These are phyloP conservation scores for Calonectria montana DNA, from an alignment of 2,329 filamentous ascomycete genomes.

Conservation along the genomic window DNA sequence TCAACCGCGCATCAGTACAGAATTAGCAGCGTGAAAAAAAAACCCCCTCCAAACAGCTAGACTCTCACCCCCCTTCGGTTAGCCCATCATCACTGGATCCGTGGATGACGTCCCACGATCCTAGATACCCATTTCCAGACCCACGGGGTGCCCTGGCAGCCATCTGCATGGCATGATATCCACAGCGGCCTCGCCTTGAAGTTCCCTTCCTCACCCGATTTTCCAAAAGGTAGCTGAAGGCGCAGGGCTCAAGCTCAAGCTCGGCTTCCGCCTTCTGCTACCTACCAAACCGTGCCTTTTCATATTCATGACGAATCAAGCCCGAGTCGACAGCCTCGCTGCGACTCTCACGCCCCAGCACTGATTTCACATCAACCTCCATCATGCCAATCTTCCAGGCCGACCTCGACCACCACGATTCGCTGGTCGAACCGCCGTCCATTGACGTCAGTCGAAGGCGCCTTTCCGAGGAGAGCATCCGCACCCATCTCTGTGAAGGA, in stretches of 20 bases:
- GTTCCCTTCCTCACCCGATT: conserved; percentile 7
- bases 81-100: conserved; percentile 35
- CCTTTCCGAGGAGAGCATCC: conserved; percentile 70
- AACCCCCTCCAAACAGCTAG: conserved; percentile 21
- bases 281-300: conserved; percentile 6
- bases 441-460: conserved; percentile 40
- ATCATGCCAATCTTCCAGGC: conserved; percentile 70
- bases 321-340: conserved; percentile 39
- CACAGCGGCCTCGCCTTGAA: conserved; percentile 30
- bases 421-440: conserved; percentile 39
- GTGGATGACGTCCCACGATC: conserved; percentile 41
- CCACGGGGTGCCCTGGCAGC: conserved; percentile 36
- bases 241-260: conserved; percentile 18
- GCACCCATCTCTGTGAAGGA: conserved; percentile 71
- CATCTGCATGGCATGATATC: conserved; percentile 39
- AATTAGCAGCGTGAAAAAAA: background rate
- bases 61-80: conserved; percentile 25
- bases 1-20: background rate
- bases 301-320: conserved; percentile 36
- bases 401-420: conserved; percentile 54
- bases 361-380: background rate
- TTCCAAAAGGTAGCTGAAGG: conserved; percentile 14
- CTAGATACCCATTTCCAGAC: conserved; percentile 37
- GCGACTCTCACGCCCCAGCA: conserved; percentile 46
- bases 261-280: conserved; percentile 16